Base-by-base conservation (phyloP, 2,329 filamentous ascomycete species). In the Sclerotinia glacialis region DNA sequence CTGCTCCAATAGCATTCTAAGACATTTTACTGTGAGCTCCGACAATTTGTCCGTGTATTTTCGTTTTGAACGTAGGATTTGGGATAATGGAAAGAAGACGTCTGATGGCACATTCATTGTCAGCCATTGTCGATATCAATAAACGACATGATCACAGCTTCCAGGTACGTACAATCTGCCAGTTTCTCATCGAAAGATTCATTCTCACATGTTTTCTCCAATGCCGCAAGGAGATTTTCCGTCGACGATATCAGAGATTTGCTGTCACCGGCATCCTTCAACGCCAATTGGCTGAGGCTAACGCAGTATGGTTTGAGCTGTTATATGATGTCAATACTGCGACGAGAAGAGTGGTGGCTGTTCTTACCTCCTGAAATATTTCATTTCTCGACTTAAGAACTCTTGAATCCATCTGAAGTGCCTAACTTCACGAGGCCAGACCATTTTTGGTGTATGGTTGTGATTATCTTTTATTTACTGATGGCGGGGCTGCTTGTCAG, bases 91-190 rank as follows among this genome's bases (percentile, higher is more conserved):
- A 69, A 97, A 97, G 81, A 98, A 98, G 74, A 91, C 85, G 81
- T 98, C 64, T 66, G 12, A 14, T n/a, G 55, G 26, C 44, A 40
- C 34, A 49, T 16, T 40, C 31, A 23, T 37, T 1, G 44, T 61
- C n/a, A 61, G 58, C 40, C 9, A 12, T 49, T 49, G 14, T 23
- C n/a, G n/a, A 11, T 16, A 6, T 23, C 28, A 6, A n/a, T n/a
- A 5, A 18, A n/a, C 47, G 23, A 55, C 28, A 53, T 18, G 16
- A 3, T 21, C 23, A 44, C 26, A 44, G 11, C 7, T 9, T 44
- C 34, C 23, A n/a, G 96, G 81, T 98, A 98, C 74, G 90, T 85
- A 81, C 98, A 99, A 80, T 97, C 93, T 18, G 93, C 92, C 23
- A 98, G 80, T 76, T 93, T 94, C 63, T 88, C 84, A 76, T 97